Percentiles rank a stretch among this genome's conserved stretches.
These are phyloP conservation scores for Phaeosphaeriaceae sp. DNA, from an alignment of 2,329 filamentous ascomycete species.

Conservation along the genomic window DNA sequence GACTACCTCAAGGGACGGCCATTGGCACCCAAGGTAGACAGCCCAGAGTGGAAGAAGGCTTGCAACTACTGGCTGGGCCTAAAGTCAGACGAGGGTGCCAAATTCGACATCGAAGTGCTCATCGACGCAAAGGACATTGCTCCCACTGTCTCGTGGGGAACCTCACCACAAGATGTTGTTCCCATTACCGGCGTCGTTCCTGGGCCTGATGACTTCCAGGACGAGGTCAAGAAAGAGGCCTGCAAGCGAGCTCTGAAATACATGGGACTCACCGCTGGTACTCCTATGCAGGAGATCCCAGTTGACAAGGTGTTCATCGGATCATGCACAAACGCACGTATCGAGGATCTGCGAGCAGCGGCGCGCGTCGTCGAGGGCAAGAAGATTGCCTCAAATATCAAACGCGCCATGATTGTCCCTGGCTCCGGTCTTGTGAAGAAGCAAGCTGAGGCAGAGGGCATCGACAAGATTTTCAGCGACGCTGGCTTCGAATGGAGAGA, in stretches of 20 bases:
- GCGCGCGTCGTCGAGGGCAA: constrained; percentile 85
- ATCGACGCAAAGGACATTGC: constrained; percentile 92
- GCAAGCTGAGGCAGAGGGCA: constrained; percentile 87
- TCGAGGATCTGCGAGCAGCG: constrained; percentile 91
- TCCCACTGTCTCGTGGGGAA: constrained; percentile 96
- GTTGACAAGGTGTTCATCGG: constrained; percentile 98
- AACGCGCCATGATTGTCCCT: constrained; percentile 94
- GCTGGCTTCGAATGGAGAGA: constrained; percentile 98
- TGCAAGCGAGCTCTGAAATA: constrained; percentile 88
- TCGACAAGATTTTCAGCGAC: constrained; percentile 89
- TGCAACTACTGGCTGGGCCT: constrained; percentile 86
- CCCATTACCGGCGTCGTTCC: constrained; percentile 92
- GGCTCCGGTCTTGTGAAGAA: constrained; percentile 94
- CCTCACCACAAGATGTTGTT: constrained; percentile 94
- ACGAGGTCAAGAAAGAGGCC: constrained; percentile 78
- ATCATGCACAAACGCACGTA: constrained; percentile 95
- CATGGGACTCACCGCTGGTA: constrained; percentile 90
- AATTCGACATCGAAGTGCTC: constrained; percentile 87
- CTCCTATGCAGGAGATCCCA: constrained; percentile 86
- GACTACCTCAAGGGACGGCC: constrained; percentile 93
- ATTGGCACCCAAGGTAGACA: constrained; percentile 83
- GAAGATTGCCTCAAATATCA: constrained; percentile 86
- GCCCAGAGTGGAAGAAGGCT: constrained; percentile 88
- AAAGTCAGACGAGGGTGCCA: constrained; percentile 84
- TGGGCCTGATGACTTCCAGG: constrained; percentile 83